Evolutionary conservation across 1,139 yeast genomes (phyloP).

Genomic region (Pichia inconspicua): DNA sequence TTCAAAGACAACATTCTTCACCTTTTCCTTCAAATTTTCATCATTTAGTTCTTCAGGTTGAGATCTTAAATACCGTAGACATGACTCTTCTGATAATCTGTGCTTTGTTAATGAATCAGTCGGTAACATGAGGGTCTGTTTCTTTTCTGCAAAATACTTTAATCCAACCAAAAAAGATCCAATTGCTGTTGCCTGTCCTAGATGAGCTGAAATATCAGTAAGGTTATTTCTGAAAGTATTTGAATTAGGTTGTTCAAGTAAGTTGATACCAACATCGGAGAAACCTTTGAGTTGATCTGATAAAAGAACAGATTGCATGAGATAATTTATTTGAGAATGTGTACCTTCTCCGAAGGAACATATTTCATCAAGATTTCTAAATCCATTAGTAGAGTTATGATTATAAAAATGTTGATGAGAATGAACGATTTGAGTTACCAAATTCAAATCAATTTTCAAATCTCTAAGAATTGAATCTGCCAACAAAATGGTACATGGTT

Average conservation of each 20-base stretch:
- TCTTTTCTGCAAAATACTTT: conserved; percentile 46
- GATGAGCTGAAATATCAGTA: conserved; percentile 66
- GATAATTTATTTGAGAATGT: conserved; percentile 64
- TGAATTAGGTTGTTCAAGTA: conserved; percentile 37
- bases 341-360: conserved; percentile 81
- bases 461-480: conserved; percentile 43
- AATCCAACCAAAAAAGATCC: conserved; percentile 60
- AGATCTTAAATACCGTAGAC: conserved; percentile 46
- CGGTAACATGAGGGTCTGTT: conserved; percentile 55
- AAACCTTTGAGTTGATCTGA: conserved; percentile 39
- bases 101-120: conserved; percentile 48
- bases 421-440: conserved; percentile 54
- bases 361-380: conserved; percentile 47
- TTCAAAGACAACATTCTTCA: conserved; percentile 59
- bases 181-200: conserved; percentile 76
- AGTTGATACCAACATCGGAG: conserved; percentile 49
- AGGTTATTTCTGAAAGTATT: conserved; percentile 36
- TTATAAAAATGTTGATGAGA: conserved; percentile 50
- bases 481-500: conserved; percentile 58
- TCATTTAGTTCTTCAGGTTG: conserved; percentile 21
- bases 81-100: conserved; percentile 56
- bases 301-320: conserved; percentile 53
- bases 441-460: conserved; percentile 45
- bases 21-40: conserved; percentile 24
- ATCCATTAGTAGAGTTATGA: conserved; percentile 38